Evolutionary conservation across 176 grass and related monocot species (phyloP), one percentile per base, ranked within the genome.

Genomic region (Eleusine indica): DNA sequence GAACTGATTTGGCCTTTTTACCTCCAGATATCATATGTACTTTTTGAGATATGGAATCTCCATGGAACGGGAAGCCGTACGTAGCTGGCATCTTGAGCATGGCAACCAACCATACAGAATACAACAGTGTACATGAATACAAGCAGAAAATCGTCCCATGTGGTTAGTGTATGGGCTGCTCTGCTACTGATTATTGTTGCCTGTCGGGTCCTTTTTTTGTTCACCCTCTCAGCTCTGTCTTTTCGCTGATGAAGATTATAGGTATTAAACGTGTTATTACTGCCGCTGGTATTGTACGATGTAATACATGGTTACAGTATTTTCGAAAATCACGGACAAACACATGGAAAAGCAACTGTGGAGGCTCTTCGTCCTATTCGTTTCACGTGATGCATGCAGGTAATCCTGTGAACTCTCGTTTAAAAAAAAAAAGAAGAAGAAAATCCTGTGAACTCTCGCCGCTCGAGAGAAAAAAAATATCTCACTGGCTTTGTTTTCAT

Each of bases 1-100:
- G 19, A 62, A 47, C 53, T 62, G 68, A 71, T 3, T 10, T 51
- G 19, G 53, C n/a, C 30, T 80, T 80, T 68, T 39, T 53, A 39
- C 29, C 17, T 13, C 2, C 18, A n/a, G 29, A 32, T 21, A 47
- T 32, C 37, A 61, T 7, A 21, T 32, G 38, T 21, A 48, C 3
- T 56, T 51, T n/a, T 48, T 52, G 44, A 83, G 44, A n/a, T 9
- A 12, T 38, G 57, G 25, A 83, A 74, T 66, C 71, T 74, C 43
- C 70, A 17, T 51, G 57, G 4, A 74, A 11, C 6, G 42, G 58
- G 19, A 63, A 65, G 56, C 62, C 51, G 6, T 64, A 12, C 61
- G 30, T 35, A 35, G 32, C 32, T 35, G 32, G 32, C 32, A 35
- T 35, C 32, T 35, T 35, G 32, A 35, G 32, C 32, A 35, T 35